A percentile compares a stretch with the other conserved stretches of the same genome.
Evolutionary conservation across 2,329 filamentous ascomycete species (phyloP).

Genomic region (Lachnellula subtilissima): DNA sequence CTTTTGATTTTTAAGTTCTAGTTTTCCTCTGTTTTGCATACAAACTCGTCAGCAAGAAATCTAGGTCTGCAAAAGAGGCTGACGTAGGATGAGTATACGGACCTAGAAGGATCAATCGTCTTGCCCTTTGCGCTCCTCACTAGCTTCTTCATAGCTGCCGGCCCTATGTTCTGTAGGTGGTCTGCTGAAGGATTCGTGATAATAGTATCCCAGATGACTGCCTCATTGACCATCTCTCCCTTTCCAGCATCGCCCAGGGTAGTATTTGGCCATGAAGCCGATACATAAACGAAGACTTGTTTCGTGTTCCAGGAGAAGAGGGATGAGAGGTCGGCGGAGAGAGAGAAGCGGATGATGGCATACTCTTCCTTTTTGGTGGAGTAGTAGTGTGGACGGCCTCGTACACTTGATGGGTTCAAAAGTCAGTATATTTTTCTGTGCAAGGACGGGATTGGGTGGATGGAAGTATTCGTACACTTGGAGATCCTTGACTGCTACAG

Average conservation of each 20-base stretch:
- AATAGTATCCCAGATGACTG: conserved; percentile 94
- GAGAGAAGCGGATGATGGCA: conserved; percentile 86
- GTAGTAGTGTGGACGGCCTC: conserved; percentile 95
- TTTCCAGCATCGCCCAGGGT: conserved; percentile 12
- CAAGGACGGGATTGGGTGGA: neutral
- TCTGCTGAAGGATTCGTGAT: conserved; percentile 69
- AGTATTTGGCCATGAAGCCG: conserved; percentile 61
- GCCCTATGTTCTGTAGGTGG: conserved; percentile 57
- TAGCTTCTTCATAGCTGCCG: conserved; percentile 58
- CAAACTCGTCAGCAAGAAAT: conserved; percentile 10
- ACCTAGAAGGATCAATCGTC: conserved; percentile 43
- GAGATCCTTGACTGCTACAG: conserved; percentile 65
- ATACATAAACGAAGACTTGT: conserved; percentile 94
- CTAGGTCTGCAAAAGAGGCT: neutral
- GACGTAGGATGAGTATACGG: conserved; percentile 10
- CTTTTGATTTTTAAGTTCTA: conserved; percentile 77
- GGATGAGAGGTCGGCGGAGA: conserved; percentile 83
- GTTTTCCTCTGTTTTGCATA: conserved; percentile 52
- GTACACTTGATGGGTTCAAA: conserved; percentile 52
- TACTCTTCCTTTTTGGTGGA: conserved; percentile 90
- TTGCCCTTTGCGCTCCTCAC: conserved; percentile 55
- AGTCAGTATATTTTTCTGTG: neutral
- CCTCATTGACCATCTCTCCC: conserved; percentile 50
- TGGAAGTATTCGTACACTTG: conserved; percentile 63
- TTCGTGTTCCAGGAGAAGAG: conserved; percentile 99